A percentile compares a stretch with the other conserved stretches of the same genome.
Conservation (phyloP, 805 yeast genomes). For the Phaffomyces thermotolerans region DNA sequence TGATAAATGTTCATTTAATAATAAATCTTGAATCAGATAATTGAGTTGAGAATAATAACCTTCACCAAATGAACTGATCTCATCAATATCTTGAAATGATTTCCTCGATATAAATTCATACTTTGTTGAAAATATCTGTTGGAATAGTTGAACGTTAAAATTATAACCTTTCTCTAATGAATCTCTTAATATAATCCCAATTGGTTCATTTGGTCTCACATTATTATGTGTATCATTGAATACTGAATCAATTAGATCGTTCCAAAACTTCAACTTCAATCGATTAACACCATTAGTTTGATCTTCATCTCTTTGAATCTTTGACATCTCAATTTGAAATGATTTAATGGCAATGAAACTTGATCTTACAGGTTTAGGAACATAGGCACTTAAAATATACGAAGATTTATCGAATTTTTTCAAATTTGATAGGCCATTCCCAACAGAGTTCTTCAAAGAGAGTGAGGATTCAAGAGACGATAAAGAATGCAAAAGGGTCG, state of each 20-base stretch:
- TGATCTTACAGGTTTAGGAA: constrained; percentile 58
- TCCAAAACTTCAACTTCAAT: constrained; percentile 70
- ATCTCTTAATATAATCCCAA: constrained; percentile 49
- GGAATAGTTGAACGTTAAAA: constrained; percentile 40
- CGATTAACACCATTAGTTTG: constrained; percentile 7
- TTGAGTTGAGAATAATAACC: constrained; percentile 70
- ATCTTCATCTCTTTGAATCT: constrained; percentile 25
- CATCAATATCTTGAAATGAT: constrained; percentile 39
- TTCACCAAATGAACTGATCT: constrained; percentile 71
- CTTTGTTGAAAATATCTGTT: constrained; percentile 54
- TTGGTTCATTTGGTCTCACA: constrained; percentile 51
- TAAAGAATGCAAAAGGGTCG: no score
- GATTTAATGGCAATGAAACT: constrained; percentile 58
- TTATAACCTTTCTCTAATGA: constrained; percentile 41
- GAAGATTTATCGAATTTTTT: constrained; percentile 54
- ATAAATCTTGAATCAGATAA: constrained; percentile 53
- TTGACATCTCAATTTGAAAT: constrained; percentile 56
- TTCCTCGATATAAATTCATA: constrained; percentile 35
- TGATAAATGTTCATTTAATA: constrained; percentile 49
- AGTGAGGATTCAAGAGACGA: no score
- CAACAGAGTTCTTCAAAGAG: background rate
- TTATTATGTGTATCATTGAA: constrained; percentile 23
- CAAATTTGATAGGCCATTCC: constrained; percentile 19
- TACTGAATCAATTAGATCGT: constrained; percentile 47
- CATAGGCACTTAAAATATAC: constrained; percentile 55